Percentiles rank a stretch among this genome's conserved stretches.
phyloP scores from a whole-genome alignment of 2,329 filamentous ascomycete genomes.

The Lecanicillium sp. region DNA sequence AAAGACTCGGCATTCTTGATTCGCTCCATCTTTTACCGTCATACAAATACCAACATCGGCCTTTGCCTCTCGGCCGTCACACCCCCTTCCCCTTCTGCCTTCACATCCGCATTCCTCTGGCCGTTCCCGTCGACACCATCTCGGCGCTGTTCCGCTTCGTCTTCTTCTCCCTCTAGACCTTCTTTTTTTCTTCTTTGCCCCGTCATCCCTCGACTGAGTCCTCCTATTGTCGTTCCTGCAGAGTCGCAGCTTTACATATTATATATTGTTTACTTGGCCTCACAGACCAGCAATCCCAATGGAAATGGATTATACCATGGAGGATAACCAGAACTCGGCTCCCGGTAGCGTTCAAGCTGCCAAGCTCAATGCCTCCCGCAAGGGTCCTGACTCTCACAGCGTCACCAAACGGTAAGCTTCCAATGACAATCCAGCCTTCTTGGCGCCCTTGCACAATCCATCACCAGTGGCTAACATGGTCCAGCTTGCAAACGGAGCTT shows the following conservation, averaged over 20 bases:
- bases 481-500: conserved; percentile 87
- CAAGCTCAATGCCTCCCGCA: conserved; percentile 51
- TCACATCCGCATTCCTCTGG: neutral
- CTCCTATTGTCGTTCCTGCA: neutral
- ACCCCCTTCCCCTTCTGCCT: neutral
- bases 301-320: conserved; percentile 36
- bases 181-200: neutral
- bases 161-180: neutral
- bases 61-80: too few relatives aligned
- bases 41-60: too few relatives aligned
- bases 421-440: conserved; percentile 3
- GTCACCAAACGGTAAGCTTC: conserved; percentile 64
- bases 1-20: too few relatives aligned
- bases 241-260: neutral
- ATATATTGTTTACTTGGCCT: neutral
- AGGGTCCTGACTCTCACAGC: conserved; percentile 58
- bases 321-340: conserved; percentile 58
- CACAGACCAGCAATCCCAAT: neutral
- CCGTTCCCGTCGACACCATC: neutral
- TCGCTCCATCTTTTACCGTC: too few relatives aligned
- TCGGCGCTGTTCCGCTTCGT: neutral
- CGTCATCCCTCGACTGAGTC: neutral
- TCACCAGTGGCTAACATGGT: conserved; percentile 4
- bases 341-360: conserved; percentile 53
- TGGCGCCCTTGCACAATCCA: too few relatives aligned